phyloP scores from a whole-genome alignment of 305 asterid species.

The Solanum chacoense region DNA sequence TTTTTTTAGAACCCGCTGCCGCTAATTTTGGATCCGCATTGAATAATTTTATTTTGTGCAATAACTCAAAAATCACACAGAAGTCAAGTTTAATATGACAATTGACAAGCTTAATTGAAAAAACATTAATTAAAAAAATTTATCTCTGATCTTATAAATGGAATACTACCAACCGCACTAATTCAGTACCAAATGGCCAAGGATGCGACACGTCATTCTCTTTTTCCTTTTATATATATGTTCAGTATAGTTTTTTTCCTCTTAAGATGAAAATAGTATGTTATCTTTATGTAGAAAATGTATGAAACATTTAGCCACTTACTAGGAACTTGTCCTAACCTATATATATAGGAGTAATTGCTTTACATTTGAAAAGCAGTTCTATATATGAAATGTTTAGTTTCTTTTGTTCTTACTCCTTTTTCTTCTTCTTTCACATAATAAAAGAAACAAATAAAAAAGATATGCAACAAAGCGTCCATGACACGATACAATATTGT shows the following conservation, averaged over 20 bases:
- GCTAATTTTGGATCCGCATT: background rate
- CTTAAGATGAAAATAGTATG: background rate
- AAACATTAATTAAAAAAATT: background rate
- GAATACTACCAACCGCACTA: too few species aligned
- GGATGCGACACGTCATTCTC: background rate
- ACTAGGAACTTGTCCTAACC: background rate
- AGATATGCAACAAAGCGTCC: background rate
- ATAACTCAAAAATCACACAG: background rate
- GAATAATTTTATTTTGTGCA: background rate
- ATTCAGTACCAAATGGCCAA: background rate
- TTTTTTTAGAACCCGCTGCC: rapidly evolving
- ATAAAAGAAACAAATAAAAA: background rate
- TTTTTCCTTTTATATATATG: background rate
- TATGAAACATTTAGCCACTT: background rate
- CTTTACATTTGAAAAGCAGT: background rate
- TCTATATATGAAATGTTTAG: background rate
- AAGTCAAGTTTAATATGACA: too few species aligned
- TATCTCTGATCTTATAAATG: background rate
- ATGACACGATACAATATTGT: background rate
- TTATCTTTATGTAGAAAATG: background rate
- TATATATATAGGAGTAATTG: background rate
- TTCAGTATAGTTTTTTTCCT: background rate
- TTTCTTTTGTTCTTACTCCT: background rate
- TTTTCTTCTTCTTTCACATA: background rate
- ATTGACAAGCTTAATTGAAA: background rate